A percentile compares a stretch with the other conserved stretches of the same genome.
Conservation (phyloP, 2,329 filamentous ascomycete species). For the Cryphonectria japonica region DNA sequence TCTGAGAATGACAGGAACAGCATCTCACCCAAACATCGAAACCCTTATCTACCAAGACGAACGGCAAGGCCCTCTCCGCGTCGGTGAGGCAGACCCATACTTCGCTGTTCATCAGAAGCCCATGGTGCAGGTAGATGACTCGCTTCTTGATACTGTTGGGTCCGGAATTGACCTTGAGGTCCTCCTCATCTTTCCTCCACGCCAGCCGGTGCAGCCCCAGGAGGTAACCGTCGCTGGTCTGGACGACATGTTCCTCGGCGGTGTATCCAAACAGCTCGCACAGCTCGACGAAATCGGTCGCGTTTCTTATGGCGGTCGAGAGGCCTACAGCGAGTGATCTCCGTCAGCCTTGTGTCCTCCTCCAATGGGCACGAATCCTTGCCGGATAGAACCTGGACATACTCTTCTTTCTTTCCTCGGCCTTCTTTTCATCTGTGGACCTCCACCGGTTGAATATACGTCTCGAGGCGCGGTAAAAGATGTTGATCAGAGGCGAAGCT, state of each 20-base stretch:
- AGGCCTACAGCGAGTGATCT: constrained; percentile 58
- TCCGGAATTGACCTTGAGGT: constrained; percentile 75
- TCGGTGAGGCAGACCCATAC: constrained; percentile 96
- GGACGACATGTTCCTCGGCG: constrained; percentile 93
- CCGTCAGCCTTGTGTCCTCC: constrained; percentile 17
- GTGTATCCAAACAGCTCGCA: constrained; percentile 90
- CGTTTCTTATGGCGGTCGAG: constrained; percentile 78
- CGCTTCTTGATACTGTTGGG: constrained; percentile 73
- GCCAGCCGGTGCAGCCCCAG: constrained; percentile 87
- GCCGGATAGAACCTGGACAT: constrained; percentile 46
- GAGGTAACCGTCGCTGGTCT: constrained; percentile 92
- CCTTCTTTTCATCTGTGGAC: constrained; percentile 69
- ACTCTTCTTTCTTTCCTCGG: constrained; percentile 70
- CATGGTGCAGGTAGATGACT: constrained; percentile 93
- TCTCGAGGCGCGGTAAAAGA: constrained; percentile 83
- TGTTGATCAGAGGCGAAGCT: constrained; percentile 78
- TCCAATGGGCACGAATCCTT: constrained; percentile 43
- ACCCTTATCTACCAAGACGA: constrained; percentile 84
- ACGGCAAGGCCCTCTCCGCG: constrained; percentile 82
- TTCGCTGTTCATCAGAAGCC: constrained; percentile 97
- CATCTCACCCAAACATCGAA: constrained; percentile 88
- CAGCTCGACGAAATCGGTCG: constrained; percentile 91
- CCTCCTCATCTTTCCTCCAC: constrained; percentile 81
- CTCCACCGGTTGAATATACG: constrained; percentile 80
- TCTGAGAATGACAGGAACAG: background rate